A percentile compares a stretch with the other conserved stretches of the same genome.
phyloP scores from a whole-genome alignment of 441 rosid genomes.

The Populus tomentosa region DNA sequence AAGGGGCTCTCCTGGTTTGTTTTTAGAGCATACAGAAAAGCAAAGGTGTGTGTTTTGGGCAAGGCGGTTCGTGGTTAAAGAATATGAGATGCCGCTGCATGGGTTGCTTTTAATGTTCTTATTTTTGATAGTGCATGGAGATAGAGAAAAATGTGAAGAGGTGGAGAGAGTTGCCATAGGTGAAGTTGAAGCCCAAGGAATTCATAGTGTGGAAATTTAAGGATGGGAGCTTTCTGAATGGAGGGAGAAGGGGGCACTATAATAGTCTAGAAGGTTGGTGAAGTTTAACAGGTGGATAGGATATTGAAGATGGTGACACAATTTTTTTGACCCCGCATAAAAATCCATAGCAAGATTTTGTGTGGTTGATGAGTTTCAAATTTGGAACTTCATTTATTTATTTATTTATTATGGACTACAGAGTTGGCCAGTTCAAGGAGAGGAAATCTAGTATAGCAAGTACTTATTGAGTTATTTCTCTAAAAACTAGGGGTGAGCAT shows the following conservation, averaged over 20 bases:
- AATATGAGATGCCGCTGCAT: background rate
- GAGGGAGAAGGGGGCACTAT: conserved; percentile 1
- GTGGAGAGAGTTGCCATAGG: conserved; percentile 49
- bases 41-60: background rate
- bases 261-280: conserved; percentile 61
- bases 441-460: too few species aligned
- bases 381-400: background rate
- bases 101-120: conserved; percentile 8
- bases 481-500: too few species aligned
- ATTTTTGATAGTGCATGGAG: conserved; percentile 17
- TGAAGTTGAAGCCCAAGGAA: background rate
- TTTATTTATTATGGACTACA: too few species aligned
- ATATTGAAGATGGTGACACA: conserved; percentile 17
- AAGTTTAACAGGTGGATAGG: conserved; percentile 44
- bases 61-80: background rate
- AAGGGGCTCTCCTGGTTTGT: conserved; percentile 9
- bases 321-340: background rate
- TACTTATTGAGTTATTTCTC: background rate
- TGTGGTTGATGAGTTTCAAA: conserved; percentile 15
- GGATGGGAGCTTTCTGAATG: conserved; percentile 11
- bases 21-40: background rate
- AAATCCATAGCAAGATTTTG: background rate
- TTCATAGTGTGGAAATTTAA: conserved; percentile 12
- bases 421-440: too few species aligned
- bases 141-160: conserved; percentile 25